phyloP scores from a whole-genome alignment of 345 rosid genomes.

The Brassica cretica region DNA sequence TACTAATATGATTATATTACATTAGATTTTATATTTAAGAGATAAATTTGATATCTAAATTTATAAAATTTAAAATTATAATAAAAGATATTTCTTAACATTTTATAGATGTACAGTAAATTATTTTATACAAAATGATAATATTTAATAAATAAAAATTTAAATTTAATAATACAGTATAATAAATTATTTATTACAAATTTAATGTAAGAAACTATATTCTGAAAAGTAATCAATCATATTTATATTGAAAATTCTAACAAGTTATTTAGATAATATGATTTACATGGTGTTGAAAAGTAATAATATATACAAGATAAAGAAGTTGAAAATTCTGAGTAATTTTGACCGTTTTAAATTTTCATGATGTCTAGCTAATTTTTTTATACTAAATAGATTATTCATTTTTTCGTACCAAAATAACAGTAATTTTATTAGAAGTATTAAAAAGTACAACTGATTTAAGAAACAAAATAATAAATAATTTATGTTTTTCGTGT shows the following conservation, averaged over 20 bases:
- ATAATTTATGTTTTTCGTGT: neutral
- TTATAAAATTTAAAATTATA: no score
- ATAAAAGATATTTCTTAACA: no score
- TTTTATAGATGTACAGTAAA: no score
- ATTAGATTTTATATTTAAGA: no score
- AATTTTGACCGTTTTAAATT: neutral
- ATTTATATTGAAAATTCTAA: no score
- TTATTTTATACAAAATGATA: no score
- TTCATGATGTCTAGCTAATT: neutral
- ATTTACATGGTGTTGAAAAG: neutral
- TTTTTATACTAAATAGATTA: neutral
- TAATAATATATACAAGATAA: neutral
- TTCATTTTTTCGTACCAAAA: neutral
- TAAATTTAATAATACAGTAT: no score
- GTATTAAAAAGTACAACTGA: neutral
- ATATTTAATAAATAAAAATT: no score
- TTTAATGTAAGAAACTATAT: neutral
- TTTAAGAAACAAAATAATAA: neutral
- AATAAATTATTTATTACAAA: no score
- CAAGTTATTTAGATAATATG: neutral
- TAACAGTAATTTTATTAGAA: neutral
- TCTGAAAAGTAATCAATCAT: no score
- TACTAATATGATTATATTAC: no score
- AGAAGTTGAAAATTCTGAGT: neutral
- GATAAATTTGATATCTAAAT: no score